Percentiles rank a stretch among this genome's conserved stretches.
phyloP scores from a whole-genome alignment of 1,284 basidiomycete species.

The Moniliophthora roreri region DNA sequence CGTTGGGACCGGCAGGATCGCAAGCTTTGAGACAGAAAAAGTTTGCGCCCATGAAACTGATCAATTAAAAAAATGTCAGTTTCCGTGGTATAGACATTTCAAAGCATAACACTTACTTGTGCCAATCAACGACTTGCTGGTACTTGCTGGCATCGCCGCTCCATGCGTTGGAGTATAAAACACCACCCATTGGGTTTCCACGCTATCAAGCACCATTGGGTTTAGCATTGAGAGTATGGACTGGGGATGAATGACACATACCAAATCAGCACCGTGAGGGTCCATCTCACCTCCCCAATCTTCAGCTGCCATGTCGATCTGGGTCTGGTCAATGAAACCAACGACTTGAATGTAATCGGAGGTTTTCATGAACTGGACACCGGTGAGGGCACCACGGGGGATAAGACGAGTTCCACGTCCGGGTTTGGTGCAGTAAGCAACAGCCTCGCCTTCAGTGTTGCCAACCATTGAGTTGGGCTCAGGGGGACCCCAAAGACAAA shows the following conservation, averaged over 20 bases:
- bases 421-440: slow-evolving; percentile 63
- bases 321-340: slow-evolving; percentile 63
- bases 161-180: slow-evolving; percentile 63
- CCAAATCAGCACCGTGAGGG: slow-evolving; percentile 60
- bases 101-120: slow-evolving; percentile 40
- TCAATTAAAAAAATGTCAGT: slow-evolving; percentile 2
- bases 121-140: slow-evolving; percentile 58
- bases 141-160: slow-evolving; percentile 37
- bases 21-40: slow-evolving; percentile 59
- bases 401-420: slow-evolving; percentile 59
- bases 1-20: slow-evolving; percentile 54
- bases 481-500: slow-evolving; percentile 55
- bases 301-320: slow-evolving; percentile 48
- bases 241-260: slow-evolving; percentile 24
- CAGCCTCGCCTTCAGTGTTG: slow-evolving; percentile 56
- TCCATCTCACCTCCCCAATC: slow-evolving; percentile 76
- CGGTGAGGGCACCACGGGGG: slow-evolving; percentile 46
- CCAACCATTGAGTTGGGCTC: slow-evolving; percentile 48
- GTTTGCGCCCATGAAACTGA: slow-evolving; percentile 63
- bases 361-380: slow-evolving; percentile 57
- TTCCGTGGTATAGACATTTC: slow-evolving; percentile 3
- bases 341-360: slow-evolving; percentile 62
- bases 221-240: neutral
- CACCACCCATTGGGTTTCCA: slow-evolving; percentile 64
- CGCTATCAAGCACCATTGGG: slow-evolving; percentile 37